phyloP scores from a whole-genome alignment of 2,329 filamentous ascomycete genomes.

The Ilyonectria mors-panacis region DNA sequence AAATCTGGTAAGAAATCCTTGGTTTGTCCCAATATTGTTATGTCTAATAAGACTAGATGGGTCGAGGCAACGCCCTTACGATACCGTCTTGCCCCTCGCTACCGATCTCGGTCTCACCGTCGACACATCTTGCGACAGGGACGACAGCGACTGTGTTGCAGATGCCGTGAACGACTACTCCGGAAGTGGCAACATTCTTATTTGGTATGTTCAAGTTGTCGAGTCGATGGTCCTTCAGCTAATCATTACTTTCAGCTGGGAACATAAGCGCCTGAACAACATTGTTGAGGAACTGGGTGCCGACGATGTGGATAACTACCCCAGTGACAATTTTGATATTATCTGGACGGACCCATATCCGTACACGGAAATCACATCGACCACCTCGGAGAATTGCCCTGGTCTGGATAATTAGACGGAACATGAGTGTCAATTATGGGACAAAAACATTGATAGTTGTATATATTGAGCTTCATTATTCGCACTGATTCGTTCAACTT shows the following conservation, averaged over 20 bases:
- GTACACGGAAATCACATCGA: conserved; percentile 62
- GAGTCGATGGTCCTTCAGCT: neutral
- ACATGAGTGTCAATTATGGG: neutral
- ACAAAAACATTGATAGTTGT: neutral
- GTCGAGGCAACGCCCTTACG: conserved; percentile 65
- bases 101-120: conserved; percentile 68
- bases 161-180: conserved; percentile 63
- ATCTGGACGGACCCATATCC: conserved; percentile 71
- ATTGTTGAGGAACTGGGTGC: conserved; percentile 68
- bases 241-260: conserved; percentile 62
- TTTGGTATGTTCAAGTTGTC: conserved; percentile 57
- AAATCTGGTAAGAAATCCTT: conserved; percentile 56
- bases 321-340: conserved; percentile 64
- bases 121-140: conserved; percentile 69
- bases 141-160: conserved; percentile 69
- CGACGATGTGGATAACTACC: conserved; percentile 64
- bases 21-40: neutral
- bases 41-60: conserved; percentile 58
- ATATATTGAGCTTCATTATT: too few species aligned
- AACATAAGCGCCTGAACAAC: conserved; percentile 67
- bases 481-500: too few species aligned
- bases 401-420: conserved; percentile 60
- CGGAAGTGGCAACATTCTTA: conserved; percentile 70
- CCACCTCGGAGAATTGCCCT: conserved; percentile 67
- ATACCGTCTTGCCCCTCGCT: conserved; percentile 71